phyloP scores from a whole-genome alignment of 2,329 filamentous ascomycete species.

The Dothistroma septosporum region DNA sequence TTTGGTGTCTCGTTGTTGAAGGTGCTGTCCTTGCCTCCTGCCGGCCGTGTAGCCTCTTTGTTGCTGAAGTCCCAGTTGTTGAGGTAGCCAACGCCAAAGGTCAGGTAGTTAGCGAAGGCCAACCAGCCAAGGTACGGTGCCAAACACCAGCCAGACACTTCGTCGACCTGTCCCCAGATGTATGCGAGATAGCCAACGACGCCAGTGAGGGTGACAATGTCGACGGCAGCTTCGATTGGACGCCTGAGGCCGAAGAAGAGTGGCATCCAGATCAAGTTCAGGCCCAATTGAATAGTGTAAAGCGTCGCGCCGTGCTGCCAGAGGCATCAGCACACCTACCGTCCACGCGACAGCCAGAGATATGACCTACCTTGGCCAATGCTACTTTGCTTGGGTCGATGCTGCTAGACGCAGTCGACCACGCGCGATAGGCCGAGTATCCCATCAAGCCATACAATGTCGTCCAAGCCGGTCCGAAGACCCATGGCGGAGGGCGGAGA shows the following conservation, averaged over 20 bases:
- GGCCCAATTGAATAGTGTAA: slow-evolving; percentile 77
- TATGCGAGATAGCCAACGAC: slow-evolving; percentile 70
- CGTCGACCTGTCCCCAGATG: slow-evolving; percentile 71
- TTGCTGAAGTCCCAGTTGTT: slow-evolving; percentile 39
- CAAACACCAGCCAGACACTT: slow-evolving; percentile 67
- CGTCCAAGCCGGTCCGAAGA: slow-evolving; percentile 59
- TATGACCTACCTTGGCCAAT: slow-evolving; percentile 50
- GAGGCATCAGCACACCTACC: not conserved
- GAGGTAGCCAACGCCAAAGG: slow-evolving; percentile 41
- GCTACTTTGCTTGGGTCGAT: slow-evolving; percentile 52
- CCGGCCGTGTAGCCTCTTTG: slow-evolving; percentile 11
- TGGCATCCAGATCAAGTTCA: slow-evolving; percentile 89
- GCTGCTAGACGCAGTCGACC: slow-evolving; percentile 59
- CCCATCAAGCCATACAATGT: slow-evolving; percentile 69
- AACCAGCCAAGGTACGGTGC: slow-evolving; percentile 84
- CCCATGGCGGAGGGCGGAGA: slow-evolving; percentile 52
- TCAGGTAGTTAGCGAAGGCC: slow-evolving; percentile 77
- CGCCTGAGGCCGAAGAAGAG: slow-evolving; percentile 79
- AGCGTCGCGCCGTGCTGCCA: slow-evolving; percentile 63
- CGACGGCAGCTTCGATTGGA: slow-evolving; percentile 68
- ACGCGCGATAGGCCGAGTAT: slow-evolving; percentile 78
- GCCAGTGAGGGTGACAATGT: slow-evolving; percentile 69
- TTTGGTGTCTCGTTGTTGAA: slow-evolving; percentile 8
- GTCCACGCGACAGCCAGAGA: not conserved
- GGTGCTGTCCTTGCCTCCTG: slow-evolving; percentile 5